These are phyloP conservation scores for Rhododendron simsii DNA, from an alignment of 148 eudicot species.

Conservation along the genomic window DNA sequence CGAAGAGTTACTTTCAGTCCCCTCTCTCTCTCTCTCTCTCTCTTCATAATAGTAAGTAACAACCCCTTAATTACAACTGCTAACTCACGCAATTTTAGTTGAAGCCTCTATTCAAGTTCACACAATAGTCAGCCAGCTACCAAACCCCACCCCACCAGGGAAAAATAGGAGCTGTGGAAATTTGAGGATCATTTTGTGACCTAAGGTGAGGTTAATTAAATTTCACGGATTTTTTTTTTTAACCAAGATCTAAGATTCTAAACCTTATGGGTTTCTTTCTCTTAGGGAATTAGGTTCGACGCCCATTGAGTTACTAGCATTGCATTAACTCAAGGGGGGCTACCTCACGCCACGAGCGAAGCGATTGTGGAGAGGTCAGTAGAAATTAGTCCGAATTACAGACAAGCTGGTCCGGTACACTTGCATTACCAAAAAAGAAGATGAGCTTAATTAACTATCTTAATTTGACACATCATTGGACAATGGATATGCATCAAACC, in stretches of 20 bases:
- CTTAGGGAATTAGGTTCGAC: too few species aligned
- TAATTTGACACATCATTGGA: not conserved
- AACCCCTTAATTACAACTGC: not conserved
- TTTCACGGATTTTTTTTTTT: not conserved
- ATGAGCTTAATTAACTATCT: not conserved
- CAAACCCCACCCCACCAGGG: not conserved
- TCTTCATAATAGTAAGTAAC: not conserved
- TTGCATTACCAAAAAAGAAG: too few species aligned
- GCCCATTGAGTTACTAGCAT: not conserved
- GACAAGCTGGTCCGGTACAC: not conserved
- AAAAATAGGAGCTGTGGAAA: not conserved
- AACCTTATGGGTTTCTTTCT: not conserved
- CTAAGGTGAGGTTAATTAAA: not conserved
- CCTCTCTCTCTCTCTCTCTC: not conserved
- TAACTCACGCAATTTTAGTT: conserved; percentile 6
- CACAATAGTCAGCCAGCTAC: not conserved
- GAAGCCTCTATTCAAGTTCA: conserved; percentile 1
- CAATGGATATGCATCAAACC: not conserved
- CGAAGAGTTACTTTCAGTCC: too few species aligned
- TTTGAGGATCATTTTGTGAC: not conserved
- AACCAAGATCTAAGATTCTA: not conserved
- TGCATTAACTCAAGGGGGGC: not conserved
- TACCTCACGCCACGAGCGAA: not conserved
- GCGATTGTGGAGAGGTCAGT: not conserved
- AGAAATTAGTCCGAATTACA: not conserved